Percentiles rank a stretch among this genome's conserved stretches.
Conservation (phyloP, 73 alveolate species). For the Paramecium biaurelia region DNA sequence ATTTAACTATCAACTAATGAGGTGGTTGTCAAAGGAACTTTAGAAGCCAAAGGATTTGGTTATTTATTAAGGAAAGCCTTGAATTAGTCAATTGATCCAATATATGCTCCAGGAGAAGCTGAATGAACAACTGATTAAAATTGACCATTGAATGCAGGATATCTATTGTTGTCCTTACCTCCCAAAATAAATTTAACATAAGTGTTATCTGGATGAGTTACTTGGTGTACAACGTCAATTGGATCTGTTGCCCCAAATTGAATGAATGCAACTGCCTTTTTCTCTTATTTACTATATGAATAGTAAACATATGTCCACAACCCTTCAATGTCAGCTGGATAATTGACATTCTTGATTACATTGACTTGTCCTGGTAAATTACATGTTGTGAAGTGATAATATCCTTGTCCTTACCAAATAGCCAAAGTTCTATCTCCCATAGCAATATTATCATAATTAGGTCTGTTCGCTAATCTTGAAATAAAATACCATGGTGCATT, state of each 20-base stretch:
- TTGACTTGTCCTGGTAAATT: not conserved
- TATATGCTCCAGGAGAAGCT: not conserved
- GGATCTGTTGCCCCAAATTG: conserved; percentile 24
- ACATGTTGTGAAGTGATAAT: conserved; percentile 8
- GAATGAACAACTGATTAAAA: not conserved
- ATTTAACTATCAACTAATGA: not conserved
- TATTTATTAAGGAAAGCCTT: not conserved
- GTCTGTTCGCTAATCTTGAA: conserved; percentile 17
- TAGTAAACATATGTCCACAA: conserved; percentile 44
- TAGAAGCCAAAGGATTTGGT: not conserved
- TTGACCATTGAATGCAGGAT: conserved; percentile 43
- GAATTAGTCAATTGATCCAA: not conserved
- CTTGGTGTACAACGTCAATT: not conserved
- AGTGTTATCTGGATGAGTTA: not conserved
- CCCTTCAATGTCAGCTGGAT: conserved; percentile 48
- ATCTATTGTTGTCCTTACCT: conserved; percentile 10
- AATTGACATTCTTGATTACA: conserved; percentile 24
- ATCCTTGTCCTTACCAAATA: conserved; percentile 48
- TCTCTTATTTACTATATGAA: conserved; percentile 1
- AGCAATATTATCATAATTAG: conserved; percentile 14
- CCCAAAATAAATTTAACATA: not conserved
- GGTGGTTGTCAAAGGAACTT: not conserved
- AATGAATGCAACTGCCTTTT: conserved; percentile 37
- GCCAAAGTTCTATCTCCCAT: conserved; percentile 57
- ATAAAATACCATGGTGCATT: conserved; percentile 48